These are phyloP conservation scores for Trematosphaeria pertusa DNA, from an alignment of 2,329 filamentous ascomycete species.

Conservation along the genomic window DNA sequence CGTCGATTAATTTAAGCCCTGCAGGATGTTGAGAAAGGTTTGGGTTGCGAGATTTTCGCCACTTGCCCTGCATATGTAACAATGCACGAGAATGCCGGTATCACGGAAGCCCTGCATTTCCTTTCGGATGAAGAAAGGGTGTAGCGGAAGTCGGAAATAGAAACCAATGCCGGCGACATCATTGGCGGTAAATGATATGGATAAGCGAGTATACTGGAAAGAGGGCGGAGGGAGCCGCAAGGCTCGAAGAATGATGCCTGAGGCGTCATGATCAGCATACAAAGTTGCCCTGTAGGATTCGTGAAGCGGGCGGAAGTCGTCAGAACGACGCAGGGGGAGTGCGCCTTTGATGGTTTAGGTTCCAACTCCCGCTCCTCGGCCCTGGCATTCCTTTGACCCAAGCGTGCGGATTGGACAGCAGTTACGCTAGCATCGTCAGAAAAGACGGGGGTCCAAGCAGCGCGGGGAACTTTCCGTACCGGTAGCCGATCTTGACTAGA, in stretches of 20 bases:
- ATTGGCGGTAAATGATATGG: background rate
- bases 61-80: conserved; percentile 10
- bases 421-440: conserved; percentile 3
- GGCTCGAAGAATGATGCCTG: conserved; percentile 8
- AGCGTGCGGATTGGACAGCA: conserved; percentile 7
- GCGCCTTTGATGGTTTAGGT: conserved; percentile 8
- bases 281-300: background rate
- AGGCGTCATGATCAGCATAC: conserved; percentile 14
- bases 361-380: conserved; percentile 2
- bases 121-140: background rate
- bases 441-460: conserved; percentile 1
- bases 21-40: conserved; percentile 10
- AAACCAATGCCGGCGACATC: background rate
- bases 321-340: conserved; percentile 5
- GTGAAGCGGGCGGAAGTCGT: conserved; percentile 5
- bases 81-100: background rate
- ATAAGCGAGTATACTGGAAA: background rate
- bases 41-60: conserved; percentile 4
- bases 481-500: conserved; percentile 4
- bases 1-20: conserved; percentile 3
- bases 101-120: conserved; percentile 7
- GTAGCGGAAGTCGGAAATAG: conserved; percentile 4
- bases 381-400: conserved; percentile 2
- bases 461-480: conserved; percentile 6
- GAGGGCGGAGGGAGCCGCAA: background rate